Percentiles rank a stretch among this genome's conserved stretches.
phyloP scores from a whole-genome alignment of 2,329 filamentous ascomycete genomes.

The Aureobasidium sp. region DNA sequence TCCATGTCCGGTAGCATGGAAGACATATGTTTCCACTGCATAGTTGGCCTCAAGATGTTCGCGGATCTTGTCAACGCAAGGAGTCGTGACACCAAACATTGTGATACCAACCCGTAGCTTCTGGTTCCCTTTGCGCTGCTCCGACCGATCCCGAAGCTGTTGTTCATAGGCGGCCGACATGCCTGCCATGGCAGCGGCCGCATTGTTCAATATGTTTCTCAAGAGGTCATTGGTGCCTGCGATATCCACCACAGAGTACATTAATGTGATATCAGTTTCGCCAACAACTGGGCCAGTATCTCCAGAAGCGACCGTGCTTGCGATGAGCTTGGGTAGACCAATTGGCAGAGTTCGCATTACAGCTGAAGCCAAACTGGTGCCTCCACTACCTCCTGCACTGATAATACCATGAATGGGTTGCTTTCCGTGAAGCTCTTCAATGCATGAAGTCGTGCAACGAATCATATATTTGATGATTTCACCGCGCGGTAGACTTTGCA shows the following conservation, averaged over 20 bases:
- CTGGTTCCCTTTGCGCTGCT: neutral
- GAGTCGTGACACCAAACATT: slow-evolving; percentile 70
- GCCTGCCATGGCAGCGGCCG: slow-evolving; percentile 53
- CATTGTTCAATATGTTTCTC: slow-evolving; percentile 53
- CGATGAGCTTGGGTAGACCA: slow-evolving; percentile 62
- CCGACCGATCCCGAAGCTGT: neutral
- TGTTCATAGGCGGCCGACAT: slow-evolving; percentile 46
- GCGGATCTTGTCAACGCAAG: slow-evolving; percentile 52
- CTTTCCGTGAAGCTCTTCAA: slow-evolving; percentile 41
- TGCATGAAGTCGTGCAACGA: slow-evolving; percentile 36
- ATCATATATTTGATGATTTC: slow-evolving; percentile 54
- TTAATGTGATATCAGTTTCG: slow-evolving; percentile 61
- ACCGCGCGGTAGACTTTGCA: slow-evolving; percentile 40
- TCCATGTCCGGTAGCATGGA: slow-evolving; percentile 63
- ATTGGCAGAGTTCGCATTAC: slow-evolving; percentile 58
- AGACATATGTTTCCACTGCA: slow-evolving; percentile 54
- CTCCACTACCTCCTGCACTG: slow-evolving; percentile 55
- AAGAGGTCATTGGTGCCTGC: slow-evolving; percentile 58
- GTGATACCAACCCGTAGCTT: slow-evolving; percentile 55
- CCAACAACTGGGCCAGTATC: slow-evolving; percentile 58
- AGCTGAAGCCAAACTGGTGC: slow-evolving; percentile 53
- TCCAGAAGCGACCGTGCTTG: slow-evolving; percentile 62
- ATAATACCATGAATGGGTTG: slow-evolving; percentile 50
- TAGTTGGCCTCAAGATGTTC: slow-evolving; percentile 41
- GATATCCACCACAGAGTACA: slow-evolving; percentile 66